Base-by-base conservation (phyloP, 1,284 basidiomycete genomes). In the Agaricales sp. region DNA sequence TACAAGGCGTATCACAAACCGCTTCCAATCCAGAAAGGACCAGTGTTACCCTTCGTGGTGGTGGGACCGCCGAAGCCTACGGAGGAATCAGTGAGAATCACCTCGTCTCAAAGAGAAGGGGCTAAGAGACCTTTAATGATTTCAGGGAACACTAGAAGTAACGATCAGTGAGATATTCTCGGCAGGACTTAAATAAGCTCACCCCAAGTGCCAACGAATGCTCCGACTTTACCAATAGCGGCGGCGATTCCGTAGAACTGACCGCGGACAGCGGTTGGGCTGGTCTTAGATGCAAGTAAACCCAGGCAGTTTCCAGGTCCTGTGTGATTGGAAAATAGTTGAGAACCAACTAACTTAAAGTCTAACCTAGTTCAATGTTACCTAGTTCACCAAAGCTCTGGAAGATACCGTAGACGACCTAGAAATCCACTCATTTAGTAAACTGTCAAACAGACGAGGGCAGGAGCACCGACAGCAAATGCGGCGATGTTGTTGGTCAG, bases 401-500 rank as follows among this genome's bases (percentile, higher is more conserved):
- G 77, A 96, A 98, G 49, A 96, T 80, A 6, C 93, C 92, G 58
- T 95, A 96, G 6, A 96, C 69, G 41, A 92, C 77, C 67, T 80
- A n/a, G 49, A 41, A 18, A 47, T 14, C 16, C 3, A 23, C 22
- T 24, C 16, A n/a, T 48, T n/a, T 22, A 24, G n/a, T 22, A 19
- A 19, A n/a, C 3, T 22, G 8, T 3, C 3, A 20, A 37, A 4
- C 1, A n/a, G 21, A 26, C 14, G n/a, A 39, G 12, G 3, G 22
- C n/a, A n/a, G n/a, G 6, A n/a, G 20, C 37, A 60, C 69, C 55
- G 54, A 82, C 82, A 37, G 88, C 87, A 53, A 93, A 95, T 18
- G 77, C 91, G 13, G 73, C 88, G 50, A 92, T 75, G 54, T 87
- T 73, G 3, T 73, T 60, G 4, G 75, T 75, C 50, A 87, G 66